Percentiles rank a stretch among this genome's conserved stretches.
These are phyloP conservation scores for Sisymbrium irio DNA, from an alignment of 345 rosid genomes.

Conservation along the genomic window DNA sequence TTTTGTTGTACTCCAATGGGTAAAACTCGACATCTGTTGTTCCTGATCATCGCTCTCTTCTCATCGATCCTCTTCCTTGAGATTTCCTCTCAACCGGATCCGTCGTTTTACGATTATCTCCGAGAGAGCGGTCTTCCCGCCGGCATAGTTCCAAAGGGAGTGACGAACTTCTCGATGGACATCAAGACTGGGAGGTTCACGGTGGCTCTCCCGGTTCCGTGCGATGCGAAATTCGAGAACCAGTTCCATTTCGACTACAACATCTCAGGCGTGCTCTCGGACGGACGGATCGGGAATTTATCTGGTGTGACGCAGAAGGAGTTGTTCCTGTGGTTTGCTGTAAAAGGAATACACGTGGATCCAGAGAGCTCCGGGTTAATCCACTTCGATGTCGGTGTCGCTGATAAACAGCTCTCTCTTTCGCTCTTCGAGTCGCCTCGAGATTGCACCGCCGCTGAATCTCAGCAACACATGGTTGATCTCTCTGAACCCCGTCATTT, in stretches of 20 bases:
- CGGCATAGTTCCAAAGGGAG: slow-evolving; percentile 74
- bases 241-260: slow-evolving; percentile 78
- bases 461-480: slow-evolving; percentile 7
- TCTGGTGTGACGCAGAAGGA: slow-evolving; percentile 81
- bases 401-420: slow-evolving; percentile 71
- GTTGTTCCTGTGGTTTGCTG: slow-evolving; percentile 81
- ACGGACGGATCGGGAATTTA: slow-evolving; percentile 59
- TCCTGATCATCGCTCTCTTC: background rate
- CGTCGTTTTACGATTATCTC: slow-evolving; percentile 49
- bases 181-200: slow-evolving; percentile 51
- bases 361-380: slow-evolving; percentile 71
- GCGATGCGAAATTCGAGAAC: slow-evolving; percentile 77
- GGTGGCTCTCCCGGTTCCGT: slow-evolving; percentile 57
- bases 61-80: background rate
- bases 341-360: slow-evolving; percentile 70
- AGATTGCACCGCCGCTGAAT: slow-evolving; percentile 59
- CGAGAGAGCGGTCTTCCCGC: slow-evolving; percentile 60
- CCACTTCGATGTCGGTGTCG: slow-evolving; percentile 81
- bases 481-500: background rate
- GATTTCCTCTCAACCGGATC: slow-evolving; percentile 19
- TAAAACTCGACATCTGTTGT: background rate
- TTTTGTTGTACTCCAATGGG: slow-evolving; percentile 7
- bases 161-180: slow-evolving; percentile 55
- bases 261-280: slow-evolving; percentile 57
- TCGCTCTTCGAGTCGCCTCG: slow-evolving; percentile 80